A percentile compares a stretch with the other conserved stretches of the same genome.
Evolutionary conservation across 768 basidiomycete species (phyloP).

Genomic region (Cantharellus anzutake): DNA sequence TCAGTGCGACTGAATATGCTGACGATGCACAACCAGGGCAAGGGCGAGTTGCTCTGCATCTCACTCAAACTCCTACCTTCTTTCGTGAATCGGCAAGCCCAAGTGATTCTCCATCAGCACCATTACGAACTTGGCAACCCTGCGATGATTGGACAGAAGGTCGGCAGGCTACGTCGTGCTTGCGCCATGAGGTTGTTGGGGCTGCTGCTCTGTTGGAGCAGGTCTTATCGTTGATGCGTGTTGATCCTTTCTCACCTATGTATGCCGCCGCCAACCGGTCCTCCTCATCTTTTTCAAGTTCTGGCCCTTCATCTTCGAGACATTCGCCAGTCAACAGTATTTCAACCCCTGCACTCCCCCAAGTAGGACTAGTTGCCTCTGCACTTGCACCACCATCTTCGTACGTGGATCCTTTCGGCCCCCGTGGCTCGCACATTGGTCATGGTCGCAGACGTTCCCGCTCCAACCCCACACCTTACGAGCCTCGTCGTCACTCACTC

Average conservation of each 20-base stretch:
- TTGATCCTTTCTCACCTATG: not conserved
- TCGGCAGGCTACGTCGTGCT: constrained; percentile 40
- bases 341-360: not conserved
- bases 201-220: constrained; percentile 40
- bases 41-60: constrained; percentile 41
- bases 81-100: constrained; percentile 29
- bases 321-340: not conserved
- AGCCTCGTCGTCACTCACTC: not conserved
- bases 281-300: not conserved
- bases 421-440: not conserved
- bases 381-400: not conserved
- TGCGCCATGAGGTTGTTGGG: constrained; percentile 48
- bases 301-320: not conserved
- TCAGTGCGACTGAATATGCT: constrained; percentile 14
- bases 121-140: constrained; percentile 34
- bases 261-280: not conserved
- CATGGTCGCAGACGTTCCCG: not conserved
- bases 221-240: constrained; percentile 13
- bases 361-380: not conserved
- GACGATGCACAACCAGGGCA: constrained; percentile 25
- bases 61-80: constrained; percentile 49
- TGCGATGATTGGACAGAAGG: constrained; percentile 66
- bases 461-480: not conserved
- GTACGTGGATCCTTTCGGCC: not conserved
- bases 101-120: not conserved